phyloP scores from a whole-genome alignment of 306 rosid genomes.

The Nissolia schottii region DNA sequence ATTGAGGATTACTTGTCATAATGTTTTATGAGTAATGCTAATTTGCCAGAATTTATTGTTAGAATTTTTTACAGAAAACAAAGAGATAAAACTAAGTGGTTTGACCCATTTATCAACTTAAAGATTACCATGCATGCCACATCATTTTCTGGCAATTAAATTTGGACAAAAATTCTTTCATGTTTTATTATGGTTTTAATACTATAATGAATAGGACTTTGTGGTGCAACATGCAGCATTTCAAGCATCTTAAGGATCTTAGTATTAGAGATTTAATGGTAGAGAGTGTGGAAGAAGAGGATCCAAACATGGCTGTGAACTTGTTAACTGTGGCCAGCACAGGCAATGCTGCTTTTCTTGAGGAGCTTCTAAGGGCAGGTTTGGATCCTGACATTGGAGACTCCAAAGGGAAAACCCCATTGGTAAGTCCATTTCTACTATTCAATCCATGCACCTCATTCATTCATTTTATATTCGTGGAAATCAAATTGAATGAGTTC shows the following conservation, averaged over 20 bases:
- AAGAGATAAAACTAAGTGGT: no score
- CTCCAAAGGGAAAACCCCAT: constrained; percentile 70
- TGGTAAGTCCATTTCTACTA: constrained; percentile 40
- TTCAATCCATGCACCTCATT: background rate
- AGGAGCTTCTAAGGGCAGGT: constrained; percentile 74
- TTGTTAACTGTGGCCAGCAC: constrained; percentile 52
- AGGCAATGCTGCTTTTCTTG: constrained; percentile 73
- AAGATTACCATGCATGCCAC: no score
- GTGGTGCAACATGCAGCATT: constrained; percentile 52
- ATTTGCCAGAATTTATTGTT: no score
- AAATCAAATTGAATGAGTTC: background rate
- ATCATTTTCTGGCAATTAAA: no score
- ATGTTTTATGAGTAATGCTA: no score
- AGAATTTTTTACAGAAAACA: no score
- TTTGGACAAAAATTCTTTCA: no score
- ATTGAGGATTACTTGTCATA: background rate
- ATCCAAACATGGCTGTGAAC: constrained; percentile 42
- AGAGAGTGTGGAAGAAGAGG: constrained; percentile 53
- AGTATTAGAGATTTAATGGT: constrained; percentile 37
- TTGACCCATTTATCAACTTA: no score
- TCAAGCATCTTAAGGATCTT: constrained; percentile 54
- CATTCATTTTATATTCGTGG: background rate
- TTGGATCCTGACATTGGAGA: constrained; percentile 72
- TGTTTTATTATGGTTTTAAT: background rate
- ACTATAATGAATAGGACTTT: background rate